Evolutionary conservation across 106 monocot genomes (phyloP).

Genomic region (Posidonia australis): DNA sequence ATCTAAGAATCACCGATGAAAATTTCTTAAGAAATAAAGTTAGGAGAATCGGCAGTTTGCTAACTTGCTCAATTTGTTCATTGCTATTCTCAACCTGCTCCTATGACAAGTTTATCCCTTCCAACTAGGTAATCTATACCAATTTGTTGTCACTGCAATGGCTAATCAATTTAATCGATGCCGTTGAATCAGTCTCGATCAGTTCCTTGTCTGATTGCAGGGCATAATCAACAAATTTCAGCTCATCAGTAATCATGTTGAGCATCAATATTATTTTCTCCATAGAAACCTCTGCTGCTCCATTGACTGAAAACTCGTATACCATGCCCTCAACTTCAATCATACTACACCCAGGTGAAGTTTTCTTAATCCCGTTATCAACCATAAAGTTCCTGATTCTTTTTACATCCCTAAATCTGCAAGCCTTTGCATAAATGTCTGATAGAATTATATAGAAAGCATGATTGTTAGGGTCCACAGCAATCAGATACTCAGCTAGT

Average conservation of each 20-base stretch:
- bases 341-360: slow-evolving; percentile 30
- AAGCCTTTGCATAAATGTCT: slow-evolving; percentile 36
- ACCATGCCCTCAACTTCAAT: slow-evolving; percentile 38
- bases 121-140: not conserved
- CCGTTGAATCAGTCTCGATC: too few relatives aligned
- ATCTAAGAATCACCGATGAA: too few relatives aligned
- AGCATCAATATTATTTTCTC: slow-evolving; percentile 21
- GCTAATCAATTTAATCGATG: too few relatives aligned
- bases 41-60: too few relatives aligned
- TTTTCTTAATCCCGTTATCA: slow-evolving; percentile 25
- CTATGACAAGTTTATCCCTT: not conserved
- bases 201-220: not conserved
- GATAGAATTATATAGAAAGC: slow-evolving; percentile 31
- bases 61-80: not conserved
- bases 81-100: not conserved
- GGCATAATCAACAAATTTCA: slow-evolving; percentile 5
- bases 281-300: slow-evolving; percentile 1
- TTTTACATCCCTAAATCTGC: slow-evolving; percentile 24
- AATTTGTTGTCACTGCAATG: too few relatives aligned
- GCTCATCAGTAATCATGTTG: slow-evolving; percentile 9
- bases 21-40: too few relatives aligned
- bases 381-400: slow-evolving; percentile 27
- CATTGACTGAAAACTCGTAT: slow-evolving; percentile 28
- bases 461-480: slow-evolving; percentile 30
- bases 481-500: slow-evolving; percentile 20